Base-by-base conservation (phyloP, 2,329 filamentous ascomycete species). In the Acephala macrosclerotiorum region DNA sequence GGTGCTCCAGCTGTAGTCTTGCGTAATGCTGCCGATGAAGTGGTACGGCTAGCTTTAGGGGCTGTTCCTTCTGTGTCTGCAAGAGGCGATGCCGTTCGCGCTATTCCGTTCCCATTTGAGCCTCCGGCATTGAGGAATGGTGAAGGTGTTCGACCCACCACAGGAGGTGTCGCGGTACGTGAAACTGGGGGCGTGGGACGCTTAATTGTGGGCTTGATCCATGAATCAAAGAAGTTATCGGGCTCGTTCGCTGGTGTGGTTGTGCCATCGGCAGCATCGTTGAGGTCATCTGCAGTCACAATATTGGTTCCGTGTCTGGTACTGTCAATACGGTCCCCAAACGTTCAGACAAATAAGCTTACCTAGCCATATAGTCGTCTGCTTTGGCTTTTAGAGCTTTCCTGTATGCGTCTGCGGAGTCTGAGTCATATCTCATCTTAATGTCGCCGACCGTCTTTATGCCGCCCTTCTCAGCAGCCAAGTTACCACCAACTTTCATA, bases 161-260 rank as follows among this genome's bases (percentile, higher is more conserved):
- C 87, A 3, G 92, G 90, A 16, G 95, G 95, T 2, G 96, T 98
- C 60, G 89, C 90, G 51, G 93, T 96, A 75, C 96, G 91, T 42
- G 95, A 97, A 51, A 96, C 87, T 18, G 96, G 95, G 71, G 97
- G 97, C 70, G 93, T 97, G 40, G 95, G 95, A 73, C 94, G 90
- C 85, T 98, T 99, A 81, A 99, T 96, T 4, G 94, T 88, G 25
- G 96, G 96, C 82, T 98, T 97, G 77, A 98, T 96, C 96, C 95
- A 99, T 0, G 94, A 97, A 11, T 95, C 97, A 81, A 99, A 99
- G 84, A 99, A 99, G 78, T 98, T 96, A 75, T 97, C 89, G 25
- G 87, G 85, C 72, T 97, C 94, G 71, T 89, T 91, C 55, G 91
- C 87, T n/a, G 94, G 92, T 12, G 93, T 96, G 71, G 85, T 88